Percentiles rank a stretch among this genome's conserved stretches.
Conservation (phyloP, 2,329 filamentous ascomycete genomes). For the Salinomyces thailandicus region DNA sequence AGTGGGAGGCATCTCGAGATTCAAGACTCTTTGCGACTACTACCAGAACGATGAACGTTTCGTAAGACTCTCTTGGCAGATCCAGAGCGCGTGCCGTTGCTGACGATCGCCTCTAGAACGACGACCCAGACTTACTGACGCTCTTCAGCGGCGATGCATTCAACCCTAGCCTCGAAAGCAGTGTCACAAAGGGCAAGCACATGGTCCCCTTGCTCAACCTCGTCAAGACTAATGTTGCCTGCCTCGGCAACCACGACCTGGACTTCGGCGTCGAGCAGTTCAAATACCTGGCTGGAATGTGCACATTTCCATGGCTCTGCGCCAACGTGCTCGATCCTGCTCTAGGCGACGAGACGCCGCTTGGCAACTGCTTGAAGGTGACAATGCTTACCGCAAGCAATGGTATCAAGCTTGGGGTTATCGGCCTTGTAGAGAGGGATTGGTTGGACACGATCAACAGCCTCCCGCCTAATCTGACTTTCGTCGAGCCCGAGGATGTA, state of each 20-base stretch:
- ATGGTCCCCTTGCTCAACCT: constrained; percentile 80
- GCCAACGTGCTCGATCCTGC: constrained; percentile 81
- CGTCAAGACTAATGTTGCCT: constrained; percentile 68
- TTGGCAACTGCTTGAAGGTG: constrained; percentile 66
- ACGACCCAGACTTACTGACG: constrained; percentile 57
- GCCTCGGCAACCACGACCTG: constrained; percentile 84
- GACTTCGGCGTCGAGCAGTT: constrained; percentile 85
- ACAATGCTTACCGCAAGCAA: constrained; percentile 69
- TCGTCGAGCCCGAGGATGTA: constrained; percentile 65
- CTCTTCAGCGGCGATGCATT: constrained; percentile 90
- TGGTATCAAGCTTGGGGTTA: constrained; percentile 74
- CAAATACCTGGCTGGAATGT: constrained; percentile 59
- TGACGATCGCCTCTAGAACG: too few relatives aligned
- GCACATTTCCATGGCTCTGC: constrained; percentile 79
- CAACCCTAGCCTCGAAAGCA: constrained; percentile 81
- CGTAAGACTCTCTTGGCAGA: too few relatives aligned
- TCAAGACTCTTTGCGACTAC: constrained; percentile 66
- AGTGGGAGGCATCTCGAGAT: constrained; percentile 68
- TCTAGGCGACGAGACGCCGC: constrained; percentile 60
- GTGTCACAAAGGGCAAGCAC: constrained; percentile 77
- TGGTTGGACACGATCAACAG: constrained; percentile 85
- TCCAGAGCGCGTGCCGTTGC: too few relatives aligned
- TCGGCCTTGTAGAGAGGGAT: constrained; percentile 77
- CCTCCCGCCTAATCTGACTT: constrained; percentile 70
- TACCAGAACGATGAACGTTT: constrained; percentile 52